These are phyloP conservation scores for Melanopsichium pennsylvanicum DNA, from an alignment of 1,284 basidiomycete species.

Conservation along the genomic window DNA sequence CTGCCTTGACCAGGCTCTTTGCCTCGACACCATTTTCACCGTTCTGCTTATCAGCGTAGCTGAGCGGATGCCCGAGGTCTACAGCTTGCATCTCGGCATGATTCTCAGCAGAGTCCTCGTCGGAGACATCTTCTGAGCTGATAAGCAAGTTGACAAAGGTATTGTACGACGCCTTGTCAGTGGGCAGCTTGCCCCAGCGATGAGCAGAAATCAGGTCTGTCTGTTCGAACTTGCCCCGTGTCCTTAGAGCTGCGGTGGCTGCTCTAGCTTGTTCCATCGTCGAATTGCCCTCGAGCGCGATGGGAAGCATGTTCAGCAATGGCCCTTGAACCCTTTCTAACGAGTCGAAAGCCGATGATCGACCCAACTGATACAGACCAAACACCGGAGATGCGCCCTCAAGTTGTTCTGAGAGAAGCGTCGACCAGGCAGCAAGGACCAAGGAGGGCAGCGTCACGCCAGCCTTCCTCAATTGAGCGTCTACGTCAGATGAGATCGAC, in stretches of 20 bases:
- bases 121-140: slow-evolving; percentile 1
- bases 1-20: not conserved
- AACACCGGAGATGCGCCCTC: slow-evolving; percentile 24
- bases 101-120: not conserved
- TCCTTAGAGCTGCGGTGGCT: slow-evolving; percentile 5
- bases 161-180: slow-evolving; percentile 33
- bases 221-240: slow-evolving; percentile 41
- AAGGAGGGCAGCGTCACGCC: slow-evolving; percentile 31
- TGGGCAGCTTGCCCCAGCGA: slow-evolving; percentile 12
- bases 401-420: slow-evolving; percentile 13
- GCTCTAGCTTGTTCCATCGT: slow-evolving; percentile 11
- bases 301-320: slow-evolving; percentile 49
- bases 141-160: slow-evolving; percentile 45
- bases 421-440: slow-evolving; percentile 49
- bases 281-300: slow-evolving; percentile 10
- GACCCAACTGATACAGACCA: slow-evolving; percentile 50
- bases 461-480: slow-evolving; percentile 17
- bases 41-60: not conserved
- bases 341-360: slow-evolving; percentile 29
- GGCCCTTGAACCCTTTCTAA: slow-evolving; percentile 47
- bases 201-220: slow-evolving; percentile 34
- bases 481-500: not conserved
- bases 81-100: slow-evolving; percentile 1
- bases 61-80: slow-evolving; percentile 30
- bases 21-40: not conserved